Conservation (phyloP, 345 rosid species). For the Eutrema yunnanense region DNA sequence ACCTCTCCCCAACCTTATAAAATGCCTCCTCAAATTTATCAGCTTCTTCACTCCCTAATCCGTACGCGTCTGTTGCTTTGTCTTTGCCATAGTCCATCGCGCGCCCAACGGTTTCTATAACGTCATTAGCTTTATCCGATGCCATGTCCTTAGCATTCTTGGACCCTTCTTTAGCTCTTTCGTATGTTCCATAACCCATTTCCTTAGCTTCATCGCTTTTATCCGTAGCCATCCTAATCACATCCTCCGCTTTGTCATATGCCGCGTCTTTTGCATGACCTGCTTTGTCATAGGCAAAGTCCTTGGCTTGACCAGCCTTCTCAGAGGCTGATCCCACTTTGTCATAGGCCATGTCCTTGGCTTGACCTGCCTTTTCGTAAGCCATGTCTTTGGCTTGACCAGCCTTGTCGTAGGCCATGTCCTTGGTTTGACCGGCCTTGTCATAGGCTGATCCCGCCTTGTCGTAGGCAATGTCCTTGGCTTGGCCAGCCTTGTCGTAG, state of each 20-base stretch:
- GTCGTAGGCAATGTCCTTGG: conserved; percentile 17
- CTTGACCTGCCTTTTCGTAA: not conserved
- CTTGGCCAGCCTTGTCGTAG: conserved; percentile 25
- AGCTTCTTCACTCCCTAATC: conserved; percentile 14
- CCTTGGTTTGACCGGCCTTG: not conserved
- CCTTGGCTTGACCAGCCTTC: not conserved
- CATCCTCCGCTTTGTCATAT: conserved; percentile 7
- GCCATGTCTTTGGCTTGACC: conserved; percentile 17
- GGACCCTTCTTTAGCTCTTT: conserved; percentile 1
- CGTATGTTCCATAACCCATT: conserved; percentile 9
- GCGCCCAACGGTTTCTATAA: conserved; percentile 22
- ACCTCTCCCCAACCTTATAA: conserved; percentile 37
- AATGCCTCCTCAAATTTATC: conserved; percentile 5
- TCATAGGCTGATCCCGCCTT: not conserved
- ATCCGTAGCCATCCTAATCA: conserved; percentile 16
- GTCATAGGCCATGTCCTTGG: conserved; percentile 12
- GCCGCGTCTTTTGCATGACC: not conserved
- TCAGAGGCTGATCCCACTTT: not conserved
- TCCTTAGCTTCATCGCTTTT: conserved; percentile 11
- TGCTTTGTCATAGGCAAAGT: not conserved
- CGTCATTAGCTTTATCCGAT: conserved; percentile 9
- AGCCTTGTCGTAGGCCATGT: not conserved
- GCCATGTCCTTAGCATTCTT: conserved; percentile 17
- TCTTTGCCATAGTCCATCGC: conserved; percentile 26
- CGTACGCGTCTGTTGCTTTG: conserved; percentile 8